Percentiles rank a stretch among this genome's conserved stretches.
Conservation (phyloP, 2,329 filamentous ascomycete genomes). For the Pseudogymnoascus sp. region DNA sequence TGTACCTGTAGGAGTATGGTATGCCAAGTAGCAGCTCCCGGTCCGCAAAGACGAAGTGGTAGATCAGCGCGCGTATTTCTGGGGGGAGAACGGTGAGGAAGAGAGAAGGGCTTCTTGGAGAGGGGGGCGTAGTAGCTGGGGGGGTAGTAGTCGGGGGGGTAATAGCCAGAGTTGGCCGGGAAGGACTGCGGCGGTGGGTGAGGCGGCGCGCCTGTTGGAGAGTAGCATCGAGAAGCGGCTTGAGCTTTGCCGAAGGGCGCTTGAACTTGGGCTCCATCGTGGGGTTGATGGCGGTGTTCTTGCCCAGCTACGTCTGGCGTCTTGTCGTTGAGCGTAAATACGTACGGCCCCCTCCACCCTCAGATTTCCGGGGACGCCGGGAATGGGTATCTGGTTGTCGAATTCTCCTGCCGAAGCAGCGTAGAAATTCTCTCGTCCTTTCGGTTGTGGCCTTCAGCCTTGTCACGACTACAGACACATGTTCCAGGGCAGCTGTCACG, state of each 20-base stretch:
- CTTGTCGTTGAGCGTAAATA: neutral
- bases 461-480: neutral
- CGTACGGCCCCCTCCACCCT: neutral
- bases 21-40: neutral
- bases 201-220: neutral
- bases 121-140: neutral
- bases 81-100: neutral
- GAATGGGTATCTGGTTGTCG: neutral
- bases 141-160: neutral
- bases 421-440: neutral
- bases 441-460: neutral
- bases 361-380: neutral
- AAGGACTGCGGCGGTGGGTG: neutral
- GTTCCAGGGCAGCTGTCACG: neutral
- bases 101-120: neutral
- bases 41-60: neutral
- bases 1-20: neutral
- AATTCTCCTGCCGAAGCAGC: neutral
- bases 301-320: neutral
- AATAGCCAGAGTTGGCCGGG: neutral
- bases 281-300: neutral
- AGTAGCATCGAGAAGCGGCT: neutral
- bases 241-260: neutral
- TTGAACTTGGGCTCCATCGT: neutral
- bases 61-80: neutral